Conservation (phyloP, 2,329 filamentous ascomycete genomes). For the Cordyceps sp. region DNA sequence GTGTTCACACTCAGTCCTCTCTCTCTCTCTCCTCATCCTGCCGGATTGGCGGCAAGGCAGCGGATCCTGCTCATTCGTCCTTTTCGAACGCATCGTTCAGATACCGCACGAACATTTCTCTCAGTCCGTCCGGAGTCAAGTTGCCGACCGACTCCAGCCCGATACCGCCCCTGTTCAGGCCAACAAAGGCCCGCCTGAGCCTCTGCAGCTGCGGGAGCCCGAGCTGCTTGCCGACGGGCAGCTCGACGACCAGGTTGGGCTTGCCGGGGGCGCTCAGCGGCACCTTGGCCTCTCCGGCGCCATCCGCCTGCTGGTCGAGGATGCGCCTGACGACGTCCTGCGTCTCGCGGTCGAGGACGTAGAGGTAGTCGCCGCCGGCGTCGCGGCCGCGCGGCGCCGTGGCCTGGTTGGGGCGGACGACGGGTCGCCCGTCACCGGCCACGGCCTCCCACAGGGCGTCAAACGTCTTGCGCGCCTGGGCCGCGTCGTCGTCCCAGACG, state of each 20-base stretch:
- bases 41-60: too few species aligned
- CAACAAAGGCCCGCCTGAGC: constrained; percentile 60
- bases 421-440: constrained; percentile 43
- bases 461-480: constrained; percentile 37
- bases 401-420: constrained; percentile 57
- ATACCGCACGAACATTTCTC: constrained; percentile 49
- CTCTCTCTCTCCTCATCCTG: too few species aligned
- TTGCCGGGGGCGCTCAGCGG: constrained; percentile 16
- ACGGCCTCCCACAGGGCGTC: constrained; percentile 62
- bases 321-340: constrained; percentile 60
- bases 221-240: constrained; percentile 45
- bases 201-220: constrained; percentile 64
- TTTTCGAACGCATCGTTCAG: constrained; percentile 48
- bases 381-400: constrained; percentile 49
- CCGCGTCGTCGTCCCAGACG: constrained; percentile 55
- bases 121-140: constrained; percentile 35
- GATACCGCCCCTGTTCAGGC: constrained; percentile 55
- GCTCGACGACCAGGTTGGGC: constrained; percentile 40
- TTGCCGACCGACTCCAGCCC: constrained; percentile 37
- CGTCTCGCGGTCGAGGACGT: constrained; percentile 63
- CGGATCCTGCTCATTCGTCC: constrained; percentile 22
- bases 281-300: constrained; percentile 37
- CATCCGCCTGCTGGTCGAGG: constrained; percentile 50
- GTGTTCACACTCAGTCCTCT: too few species aligned
- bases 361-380: constrained; percentile 57